Conservation (phyloP, 805 yeast species). For the Teunomyces tritomae region DNA sequence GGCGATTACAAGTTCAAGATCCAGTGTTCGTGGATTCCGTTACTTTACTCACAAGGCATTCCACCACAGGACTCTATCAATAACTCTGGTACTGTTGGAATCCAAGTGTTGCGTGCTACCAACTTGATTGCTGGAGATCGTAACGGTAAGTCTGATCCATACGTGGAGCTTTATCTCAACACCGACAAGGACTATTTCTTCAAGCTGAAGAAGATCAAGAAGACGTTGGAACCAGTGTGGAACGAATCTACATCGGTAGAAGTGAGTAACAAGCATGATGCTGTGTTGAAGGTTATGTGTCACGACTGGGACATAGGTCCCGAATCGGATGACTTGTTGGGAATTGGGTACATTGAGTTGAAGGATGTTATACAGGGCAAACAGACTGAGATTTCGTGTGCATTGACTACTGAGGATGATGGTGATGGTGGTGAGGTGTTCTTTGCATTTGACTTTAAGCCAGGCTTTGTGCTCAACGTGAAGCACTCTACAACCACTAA, state of each 20-base stretch:
- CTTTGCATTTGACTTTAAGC: constrained; percentile 61
- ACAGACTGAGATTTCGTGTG: constrained; percentile 44
- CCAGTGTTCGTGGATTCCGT: constrained; percentile 78
- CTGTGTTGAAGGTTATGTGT: constrained; percentile 55
- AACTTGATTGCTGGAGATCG: constrained; percentile 82
- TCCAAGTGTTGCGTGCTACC: constrained; percentile 62
- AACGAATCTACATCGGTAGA: constrained; percentile 63
- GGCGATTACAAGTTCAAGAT: constrained; percentile 51
- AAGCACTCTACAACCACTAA: constrained; percentile 29
- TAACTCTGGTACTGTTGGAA: constrained; percentile 67
- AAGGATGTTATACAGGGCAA: constrained; percentile 48
- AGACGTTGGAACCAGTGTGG: constrained; percentile 88
- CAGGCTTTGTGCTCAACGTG: constrained; percentile 61
- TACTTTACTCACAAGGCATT: constrained; percentile 49
- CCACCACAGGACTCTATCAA: constrained; percentile 75
- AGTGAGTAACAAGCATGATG: constrained; percentile 60
- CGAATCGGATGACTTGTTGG: constrained; percentile 78
- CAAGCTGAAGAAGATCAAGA: constrained; percentile 80
- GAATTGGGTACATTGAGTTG: constrained; percentile 58
- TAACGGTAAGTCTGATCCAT: constrained; percentile 94
- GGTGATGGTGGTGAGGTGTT: constrained; percentile 64
- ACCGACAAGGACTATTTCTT: constrained; percentile 54
- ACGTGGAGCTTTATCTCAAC: constrained; percentile 65
- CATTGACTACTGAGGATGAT: constrained; percentile 48
- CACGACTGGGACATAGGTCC: constrained; percentile 95